Base-by-base conservation (phyloP, 768 basidiomycete genomes). In the Mycena sanguinolenta region DNA sequence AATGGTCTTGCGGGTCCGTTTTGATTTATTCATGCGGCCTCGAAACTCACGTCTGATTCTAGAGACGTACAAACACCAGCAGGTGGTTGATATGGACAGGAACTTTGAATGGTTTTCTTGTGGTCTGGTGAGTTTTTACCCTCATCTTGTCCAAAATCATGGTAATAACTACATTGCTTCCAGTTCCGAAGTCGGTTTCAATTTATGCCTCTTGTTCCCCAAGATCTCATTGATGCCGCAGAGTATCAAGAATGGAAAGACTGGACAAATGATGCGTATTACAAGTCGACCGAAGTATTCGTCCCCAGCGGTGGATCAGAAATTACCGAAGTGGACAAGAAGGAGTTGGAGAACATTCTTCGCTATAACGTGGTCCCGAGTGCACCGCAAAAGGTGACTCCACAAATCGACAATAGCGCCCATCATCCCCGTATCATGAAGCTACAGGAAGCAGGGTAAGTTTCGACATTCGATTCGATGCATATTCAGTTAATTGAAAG, bases 171-270 rank as follows among this genome's bases (percentile, higher is more conserved):
- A 4, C 39, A 28, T 10, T 50, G 16, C 23, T 19, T 17, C 27
- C 32, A 66, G 65, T 59, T 66, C 21, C 4, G 50, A 0, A 66
- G 58, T 59, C 12, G 34, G 54, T 65, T 38, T 38, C 8, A 38
- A 38, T 38, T 6, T 38, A 6, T 28, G 3, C 17, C 7, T 58
- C 4, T 7, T 38, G 38, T 6, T 58, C 8, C 28, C 36, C 17
- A 27, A 2, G 23, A 25, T 17, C 21, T 9, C 16, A 19, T 21
- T 17, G 38, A n/a, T 57, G 42, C 23, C 25, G 30, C 44, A 65
- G 64, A 59, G 27, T 66, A 71, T 14, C 65, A 59, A 27, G 44
- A 42, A 25, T 71, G 65, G 65, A 62, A 60, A 2, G 53, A 71
- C 39, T 71, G 70, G 65, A 50, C 39, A 1, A 32, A 25, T 55